phyloP scores from a whole-genome alignment of 2,329 filamentous ascomycete species.

The Leptographium galeiforme region DNA sequence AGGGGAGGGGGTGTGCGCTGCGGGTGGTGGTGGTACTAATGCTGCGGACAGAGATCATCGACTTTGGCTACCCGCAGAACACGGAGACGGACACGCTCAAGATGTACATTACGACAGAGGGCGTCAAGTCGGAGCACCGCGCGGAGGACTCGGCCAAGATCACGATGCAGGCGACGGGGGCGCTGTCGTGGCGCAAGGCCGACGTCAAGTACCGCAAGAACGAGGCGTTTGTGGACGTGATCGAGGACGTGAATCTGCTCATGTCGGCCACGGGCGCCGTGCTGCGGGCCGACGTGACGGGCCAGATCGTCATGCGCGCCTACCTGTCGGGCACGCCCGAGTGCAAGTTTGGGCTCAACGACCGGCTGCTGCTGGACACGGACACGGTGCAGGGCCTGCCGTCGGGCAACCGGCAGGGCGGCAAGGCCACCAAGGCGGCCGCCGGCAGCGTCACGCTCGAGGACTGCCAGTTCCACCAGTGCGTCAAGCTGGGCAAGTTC shows the following conservation, averaged over 20 bases:
- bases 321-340: constrained; percentile 94
- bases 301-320: constrained; percentile 96
- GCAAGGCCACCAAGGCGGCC: constrained; percentile 87
- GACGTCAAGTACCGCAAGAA: constrained; percentile 99
- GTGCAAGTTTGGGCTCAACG: constrained; percentile 97
- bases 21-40: neutral
- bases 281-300: constrained; percentile 87
- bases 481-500: constrained; percentile 93
- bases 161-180: constrained; percentile 97
- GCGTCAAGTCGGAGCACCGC: constrained; percentile 79
- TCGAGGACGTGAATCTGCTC: constrained; percentile 95
- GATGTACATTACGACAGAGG: constrained; percentile 99
- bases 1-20: neutral
- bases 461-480: constrained; percentile 98
- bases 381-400: constrained; percentile 52
- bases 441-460: constrained; percentile 92
- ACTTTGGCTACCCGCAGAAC: constrained; percentile 98
- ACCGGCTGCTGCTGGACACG: constrained; percentile 79
- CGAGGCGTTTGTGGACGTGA: constrained; percentile 97
- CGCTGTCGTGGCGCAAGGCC: constrained; percentile 89
- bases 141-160: constrained; percentile 94
- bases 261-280: constrained; percentile 98
- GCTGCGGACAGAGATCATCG: constrained; percentile 65
- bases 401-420: constrained; percentile 63
- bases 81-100: constrained; percentile 97